Percentiles rank a stretch among this genome's conserved stretches.
Conservation (phyloP, 139 green algal genomes). For the Coccomyxa sp. region DNA sequence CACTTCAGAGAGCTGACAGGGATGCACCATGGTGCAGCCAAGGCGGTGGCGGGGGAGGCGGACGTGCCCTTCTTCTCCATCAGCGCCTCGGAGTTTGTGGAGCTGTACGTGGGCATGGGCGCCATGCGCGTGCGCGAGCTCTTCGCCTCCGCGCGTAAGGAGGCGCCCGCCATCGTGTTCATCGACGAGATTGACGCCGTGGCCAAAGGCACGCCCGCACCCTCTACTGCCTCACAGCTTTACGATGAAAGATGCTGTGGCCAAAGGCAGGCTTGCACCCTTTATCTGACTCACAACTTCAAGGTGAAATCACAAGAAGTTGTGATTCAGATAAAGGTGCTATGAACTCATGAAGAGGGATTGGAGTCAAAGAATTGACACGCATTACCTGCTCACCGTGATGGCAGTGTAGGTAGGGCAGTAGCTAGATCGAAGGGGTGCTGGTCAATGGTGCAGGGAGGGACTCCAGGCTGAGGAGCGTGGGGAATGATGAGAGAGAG, state of each 20-base stretch:
- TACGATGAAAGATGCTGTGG: no score
- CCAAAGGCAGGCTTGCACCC: no score
- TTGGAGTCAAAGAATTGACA: no score
- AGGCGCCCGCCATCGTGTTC: slow-evolving; percentile 88
- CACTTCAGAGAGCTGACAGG: no score
- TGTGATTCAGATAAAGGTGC: no score
- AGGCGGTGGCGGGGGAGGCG: slow-evolving; percentile 66
- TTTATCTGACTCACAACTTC: no score
- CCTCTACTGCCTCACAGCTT: no score
- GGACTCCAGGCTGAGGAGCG: slow-evolving; percentile 60
- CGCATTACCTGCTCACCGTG: no score
- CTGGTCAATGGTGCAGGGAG: slow-evolving; percentile 32
- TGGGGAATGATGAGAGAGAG: slow-evolving; percentile 85
- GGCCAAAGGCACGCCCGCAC: slow-evolving; percentile 19
- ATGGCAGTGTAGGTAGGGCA: no score
- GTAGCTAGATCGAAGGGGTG: no score
- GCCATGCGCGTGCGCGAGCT: slow-evolving; percentile 78
- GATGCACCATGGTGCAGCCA: slow-evolving; percentile 31
- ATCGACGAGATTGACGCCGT: slow-evolving; percentile 93
- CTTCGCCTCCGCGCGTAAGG: slow-evolving; percentile 69
- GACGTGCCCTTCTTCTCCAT: slow-evolving; percentile 86
- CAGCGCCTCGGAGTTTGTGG: slow-evolving; percentile 79
- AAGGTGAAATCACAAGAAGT: no score
- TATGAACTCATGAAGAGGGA: no score
- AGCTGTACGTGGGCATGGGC: slow-evolving; percentile 94